These are phyloP conservation scores for Eutrema salsugineum DNA, from an alignment of 441 rosid species.

Conservation along the genomic window DNA sequence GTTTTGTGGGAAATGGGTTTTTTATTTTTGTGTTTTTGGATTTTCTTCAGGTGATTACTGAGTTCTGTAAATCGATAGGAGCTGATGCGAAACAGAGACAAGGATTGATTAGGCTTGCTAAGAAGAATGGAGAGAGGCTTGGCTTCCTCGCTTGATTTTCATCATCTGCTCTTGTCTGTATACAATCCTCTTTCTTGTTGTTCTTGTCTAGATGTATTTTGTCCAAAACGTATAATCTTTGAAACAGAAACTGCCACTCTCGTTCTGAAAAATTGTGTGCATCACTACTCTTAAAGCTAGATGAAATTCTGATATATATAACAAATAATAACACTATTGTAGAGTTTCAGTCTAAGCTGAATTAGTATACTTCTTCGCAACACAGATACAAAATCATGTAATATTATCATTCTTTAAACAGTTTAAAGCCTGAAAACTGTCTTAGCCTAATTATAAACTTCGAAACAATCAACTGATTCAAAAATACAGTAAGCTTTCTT, in stretches of 20 bases:
- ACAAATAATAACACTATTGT: neutral
- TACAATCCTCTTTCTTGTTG: slow-evolving; percentile 9
- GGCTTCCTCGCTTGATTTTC: slow-evolving; percentile 76
- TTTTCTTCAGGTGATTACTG: slow-evolving; percentile 68
- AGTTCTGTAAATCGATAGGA: slow-evolving; percentile 93
- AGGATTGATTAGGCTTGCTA: slow-evolving; percentile 87
- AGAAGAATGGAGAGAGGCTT: slow-evolving; percentile 92
- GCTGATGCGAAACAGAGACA: slow-evolving; percentile 96
- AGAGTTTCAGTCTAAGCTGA: neutral
- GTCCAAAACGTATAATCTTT: slow-evolving; percentile 10
- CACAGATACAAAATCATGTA: slow-evolving; percentile 7
- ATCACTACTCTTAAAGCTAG: neutral
- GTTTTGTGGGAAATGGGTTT: neutral
- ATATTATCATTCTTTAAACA: neutral
- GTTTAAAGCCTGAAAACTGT: neutral
- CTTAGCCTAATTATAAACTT: slow-evolving; percentile 10
- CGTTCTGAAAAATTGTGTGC: neutral
- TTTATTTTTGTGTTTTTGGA: neutral
- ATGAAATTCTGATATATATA: neutral
- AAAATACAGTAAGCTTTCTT: neutral
- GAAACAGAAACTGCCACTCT: neutral
- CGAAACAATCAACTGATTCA: neutral
- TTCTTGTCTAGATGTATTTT: slow-evolving; percentile 29
- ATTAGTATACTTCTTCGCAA: slow-evolving; percentile 2
- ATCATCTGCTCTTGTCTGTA: neutral